Evolutionary conservation across 2,329 filamentous ascomycete species (phyloP).

Genomic region (Fusarium cicatricum): DNA sequence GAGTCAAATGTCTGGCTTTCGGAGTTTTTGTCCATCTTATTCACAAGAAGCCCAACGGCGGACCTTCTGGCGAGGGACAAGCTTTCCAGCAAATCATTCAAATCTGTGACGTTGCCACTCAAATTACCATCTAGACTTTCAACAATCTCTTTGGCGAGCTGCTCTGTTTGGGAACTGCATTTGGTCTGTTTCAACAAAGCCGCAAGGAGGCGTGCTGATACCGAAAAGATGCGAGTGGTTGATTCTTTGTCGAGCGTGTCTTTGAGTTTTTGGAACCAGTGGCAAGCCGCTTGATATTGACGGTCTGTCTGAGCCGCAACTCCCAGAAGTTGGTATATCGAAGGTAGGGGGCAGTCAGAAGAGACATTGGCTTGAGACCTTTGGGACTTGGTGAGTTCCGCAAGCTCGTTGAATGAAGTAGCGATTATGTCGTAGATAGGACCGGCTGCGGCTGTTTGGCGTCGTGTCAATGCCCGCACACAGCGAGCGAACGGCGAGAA

Average conservation of each 20-base stretch:
- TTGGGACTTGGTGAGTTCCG: constrained; percentile 46
- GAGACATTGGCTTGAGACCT: constrained; percentile 46
- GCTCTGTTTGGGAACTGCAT: constrained; percentile 49
- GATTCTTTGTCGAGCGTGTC: constrained; percentile 54
- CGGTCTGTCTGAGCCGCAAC: constrained; percentile 57
- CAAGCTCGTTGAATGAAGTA: constrained; percentile 44
- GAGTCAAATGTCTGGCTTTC: constrained; percentile 15
- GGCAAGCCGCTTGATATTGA: constrained; percentile 58
- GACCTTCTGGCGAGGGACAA: constrained; percentile 64
- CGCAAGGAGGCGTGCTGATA: constrained; percentile 64
- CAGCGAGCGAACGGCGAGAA: constrained; percentile 71
- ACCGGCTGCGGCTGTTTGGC: constrained; percentile 51
- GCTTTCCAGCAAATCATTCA: constrained; percentile 68
- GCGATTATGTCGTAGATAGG: constrained; percentile 50
- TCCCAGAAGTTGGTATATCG: constrained; percentile 63
- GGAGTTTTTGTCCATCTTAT: constrained; percentile 29
- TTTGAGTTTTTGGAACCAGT: constrained; percentile 62
- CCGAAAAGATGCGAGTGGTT: constrained; percentile 58
- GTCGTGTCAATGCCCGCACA: constrained; percentile 66
- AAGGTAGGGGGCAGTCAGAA: constrained; percentile 54
- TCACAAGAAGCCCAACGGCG: constrained; percentile 58
- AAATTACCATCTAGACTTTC: constrained; percentile 66
- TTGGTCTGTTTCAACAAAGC: constrained; percentile 59
- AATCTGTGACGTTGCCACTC: constrained; percentile 65
- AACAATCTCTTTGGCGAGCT: constrained; percentile 57